These are phyloP conservation scores for Trypanosoma congolense DNA, from an alignment of 208 protist species.

Conservation along the genomic window DNA sequence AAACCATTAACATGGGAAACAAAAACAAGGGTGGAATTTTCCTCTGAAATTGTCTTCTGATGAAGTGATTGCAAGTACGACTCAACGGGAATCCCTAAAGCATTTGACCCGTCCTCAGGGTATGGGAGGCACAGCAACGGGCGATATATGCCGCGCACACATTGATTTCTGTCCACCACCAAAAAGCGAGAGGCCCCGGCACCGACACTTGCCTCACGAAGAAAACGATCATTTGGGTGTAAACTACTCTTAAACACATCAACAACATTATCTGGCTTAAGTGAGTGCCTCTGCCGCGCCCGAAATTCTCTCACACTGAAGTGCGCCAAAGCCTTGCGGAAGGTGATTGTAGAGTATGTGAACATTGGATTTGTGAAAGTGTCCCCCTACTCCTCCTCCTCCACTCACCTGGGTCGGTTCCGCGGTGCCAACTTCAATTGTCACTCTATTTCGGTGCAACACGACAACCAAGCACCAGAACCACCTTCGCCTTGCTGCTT, in stretches of 20 bases:
- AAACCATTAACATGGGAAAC: constrained; percentile 26
- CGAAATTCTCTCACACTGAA: constrained; percentile 84
- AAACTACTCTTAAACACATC: constrained; percentile 38
- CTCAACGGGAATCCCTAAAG: constrained; percentile 54
- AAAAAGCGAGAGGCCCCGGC: constrained; percentile 59
- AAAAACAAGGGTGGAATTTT: constrained; percentile 15
- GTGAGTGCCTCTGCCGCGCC: constrained; percentile 34
- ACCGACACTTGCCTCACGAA: constrained; percentile 65
- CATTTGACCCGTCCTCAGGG: constrained; percentile 33
- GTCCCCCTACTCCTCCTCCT: neutral
- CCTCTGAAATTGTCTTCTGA: constrained; percentile 11
- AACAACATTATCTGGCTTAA: constrained; percentile 37
- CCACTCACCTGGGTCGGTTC: neutral
- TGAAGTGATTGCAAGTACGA: constrained; percentile 37
- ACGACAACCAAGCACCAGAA: too few species aligned
- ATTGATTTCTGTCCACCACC: constrained; percentile 70
- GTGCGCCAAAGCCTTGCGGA: constrained; percentile 59
- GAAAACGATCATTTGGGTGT: constrained; percentile 47
- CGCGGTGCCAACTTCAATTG: too few species aligned
- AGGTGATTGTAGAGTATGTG: neutral
- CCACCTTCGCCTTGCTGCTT: too few species aligned
- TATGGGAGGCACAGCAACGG: constrained; percentile 73
- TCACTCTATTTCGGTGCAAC: too few species aligned
- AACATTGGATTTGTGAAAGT: constrained; percentile 12
- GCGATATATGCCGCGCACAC: constrained; percentile 75